phyloP scores from a whole-genome alignment of 352 stramenopile genomes.

The Globisporangium splendens region DNA sequence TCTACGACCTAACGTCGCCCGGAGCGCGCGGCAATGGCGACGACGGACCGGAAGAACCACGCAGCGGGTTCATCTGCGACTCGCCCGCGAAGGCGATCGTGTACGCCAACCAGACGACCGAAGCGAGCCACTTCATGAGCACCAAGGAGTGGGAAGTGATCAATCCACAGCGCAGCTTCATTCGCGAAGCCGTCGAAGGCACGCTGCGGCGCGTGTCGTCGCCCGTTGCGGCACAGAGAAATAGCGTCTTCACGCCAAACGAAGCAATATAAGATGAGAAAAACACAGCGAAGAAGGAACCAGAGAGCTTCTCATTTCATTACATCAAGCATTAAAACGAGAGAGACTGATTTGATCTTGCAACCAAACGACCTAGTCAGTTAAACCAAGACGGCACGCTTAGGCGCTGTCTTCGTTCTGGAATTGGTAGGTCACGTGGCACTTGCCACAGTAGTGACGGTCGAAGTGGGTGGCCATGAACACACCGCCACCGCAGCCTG shows the following conservation, averaged over 20 bases:
- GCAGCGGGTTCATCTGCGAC: constrained; percentile 17
- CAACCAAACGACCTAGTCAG: constrained; percentile 1
- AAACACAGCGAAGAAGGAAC: constrained; percentile 14
- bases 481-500: constrained; percentile 95
- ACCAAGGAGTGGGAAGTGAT: constrained; percentile 71
- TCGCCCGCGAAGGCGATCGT: constrained; percentile 57
- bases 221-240: neutral
- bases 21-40: constrained; percentile 10
- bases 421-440: constrained; percentile 95
- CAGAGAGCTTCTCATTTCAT: constrained; percentile 19
- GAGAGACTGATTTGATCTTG: neutral
- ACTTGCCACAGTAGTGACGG: constrained; percentile 99
- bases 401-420: constrained; percentile 71
- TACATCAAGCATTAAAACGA: neutral
- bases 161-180: constrained; percentile 48
- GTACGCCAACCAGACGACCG: constrained; percentile 43
- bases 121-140: constrained; percentile 48
- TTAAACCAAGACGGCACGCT: constrained; percentile 8
- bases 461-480: constrained; percentile 99
- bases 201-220: constrained; percentile 13
- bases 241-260: neutral
- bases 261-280: neutral
- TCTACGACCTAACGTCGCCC: constrained; percentile 13
- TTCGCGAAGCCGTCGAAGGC: constrained; percentile 44
- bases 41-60: constrained; percentile 15